Conservation (phyloP, 768 basidiomycete genomes). For the Russula lepida region DNA sequence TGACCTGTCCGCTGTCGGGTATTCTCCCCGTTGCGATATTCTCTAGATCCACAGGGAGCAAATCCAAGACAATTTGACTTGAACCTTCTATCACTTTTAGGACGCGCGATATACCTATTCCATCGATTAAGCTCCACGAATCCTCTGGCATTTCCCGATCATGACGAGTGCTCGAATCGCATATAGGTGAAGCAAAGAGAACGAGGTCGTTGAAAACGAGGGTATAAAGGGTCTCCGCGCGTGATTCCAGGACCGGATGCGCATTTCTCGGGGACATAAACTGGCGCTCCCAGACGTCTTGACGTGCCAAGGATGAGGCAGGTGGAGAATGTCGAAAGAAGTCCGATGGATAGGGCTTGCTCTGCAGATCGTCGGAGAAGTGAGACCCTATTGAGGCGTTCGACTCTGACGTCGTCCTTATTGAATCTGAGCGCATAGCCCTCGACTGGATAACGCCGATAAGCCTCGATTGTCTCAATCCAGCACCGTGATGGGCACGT, state of each 20-base stretch:
- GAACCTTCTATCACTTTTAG: constrained; percentile 38
- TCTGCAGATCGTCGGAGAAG: constrained; percentile 1
- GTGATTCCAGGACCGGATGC: not conserved
- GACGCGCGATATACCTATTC: constrained; percentile 42
- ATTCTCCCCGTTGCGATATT: constrained; percentile 34
- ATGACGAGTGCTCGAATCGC: constrained; percentile 9
- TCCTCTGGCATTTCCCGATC: constrained; percentile 24
- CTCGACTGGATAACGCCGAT: constrained; percentile 10
- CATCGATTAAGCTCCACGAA: constrained; percentile 37
- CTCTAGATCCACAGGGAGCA: constrained; percentile 38
- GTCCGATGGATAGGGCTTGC: not conserved
- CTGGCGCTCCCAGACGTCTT: constrained; percentile 8
- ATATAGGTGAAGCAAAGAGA: constrained; percentile 41
- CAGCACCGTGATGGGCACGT: not conserved
- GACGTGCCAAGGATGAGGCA: constrained; percentile 2
- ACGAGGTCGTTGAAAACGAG: constrained; percentile 66
- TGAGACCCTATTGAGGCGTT: constrained; percentile 11
- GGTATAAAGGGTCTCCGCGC: constrained; percentile 15
- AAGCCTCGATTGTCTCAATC: constrained; percentile 18
- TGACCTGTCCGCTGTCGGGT: constrained; percentile 28
- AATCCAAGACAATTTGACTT: constrained; percentile 35
- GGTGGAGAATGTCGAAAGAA: not conserved
- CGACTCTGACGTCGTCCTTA: constrained; percentile 18
- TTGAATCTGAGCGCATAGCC: constrained; percentile 17
- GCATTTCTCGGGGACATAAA: not conserved